Evolutionary conservation across 805 yeast species (phyloP).

Genomic region (Starmerella apicola): DNA sequence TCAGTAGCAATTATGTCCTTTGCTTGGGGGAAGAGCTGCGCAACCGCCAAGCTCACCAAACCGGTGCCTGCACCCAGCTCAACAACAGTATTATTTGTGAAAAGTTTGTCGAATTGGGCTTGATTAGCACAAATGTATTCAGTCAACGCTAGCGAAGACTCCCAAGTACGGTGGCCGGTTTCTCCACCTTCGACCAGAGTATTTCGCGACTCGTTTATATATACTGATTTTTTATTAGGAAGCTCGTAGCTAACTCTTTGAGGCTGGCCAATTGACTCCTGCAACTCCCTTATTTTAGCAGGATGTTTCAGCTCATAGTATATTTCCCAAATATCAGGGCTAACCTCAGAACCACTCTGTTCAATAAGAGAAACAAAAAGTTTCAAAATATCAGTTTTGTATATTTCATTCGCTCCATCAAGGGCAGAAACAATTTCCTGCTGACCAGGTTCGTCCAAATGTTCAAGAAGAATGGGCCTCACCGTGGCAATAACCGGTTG

Average conservation of each 20-base stretch:
- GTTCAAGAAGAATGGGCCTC: constrained; percentile 1
- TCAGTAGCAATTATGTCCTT: constrained; percentile 9
- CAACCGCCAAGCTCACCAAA: constrained; percentile 15
- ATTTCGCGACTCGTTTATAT: constrained; percentile 9
- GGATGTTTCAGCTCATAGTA: constrained; percentile 11
- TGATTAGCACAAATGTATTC: constrained; percentile 8
- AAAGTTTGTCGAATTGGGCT: background rate
- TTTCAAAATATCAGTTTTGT: constrained; percentile 5
- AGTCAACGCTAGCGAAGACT: constrained; percentile 15
- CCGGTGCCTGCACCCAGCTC: constrained; percentile 20
- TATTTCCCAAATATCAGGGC: constrained; percentile 16
- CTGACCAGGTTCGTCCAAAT: constrained; percentile 1
- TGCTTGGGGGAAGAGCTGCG: constrained; percentile 1
- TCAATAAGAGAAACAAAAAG: constrained; percentile 5
- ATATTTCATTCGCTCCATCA: constrained; percentile 1
- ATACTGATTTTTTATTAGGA: background rate
- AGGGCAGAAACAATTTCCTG: constrained; percentile 1
- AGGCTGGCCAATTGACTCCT: background rate
- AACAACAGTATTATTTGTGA: background rate
- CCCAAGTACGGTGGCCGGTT: constrained; percentile 20
- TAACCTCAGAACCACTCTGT: constrained; percentile 2
- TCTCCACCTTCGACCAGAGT: constrained; percentile 12
- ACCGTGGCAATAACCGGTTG: constrained; percentile 11
- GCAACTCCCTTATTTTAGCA: background rate
- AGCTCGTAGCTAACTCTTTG: constrained; percentile 7